Base-by-base conservation (phyloP, 805 yeast species). In the Ascoidea rubescens region DNA sequence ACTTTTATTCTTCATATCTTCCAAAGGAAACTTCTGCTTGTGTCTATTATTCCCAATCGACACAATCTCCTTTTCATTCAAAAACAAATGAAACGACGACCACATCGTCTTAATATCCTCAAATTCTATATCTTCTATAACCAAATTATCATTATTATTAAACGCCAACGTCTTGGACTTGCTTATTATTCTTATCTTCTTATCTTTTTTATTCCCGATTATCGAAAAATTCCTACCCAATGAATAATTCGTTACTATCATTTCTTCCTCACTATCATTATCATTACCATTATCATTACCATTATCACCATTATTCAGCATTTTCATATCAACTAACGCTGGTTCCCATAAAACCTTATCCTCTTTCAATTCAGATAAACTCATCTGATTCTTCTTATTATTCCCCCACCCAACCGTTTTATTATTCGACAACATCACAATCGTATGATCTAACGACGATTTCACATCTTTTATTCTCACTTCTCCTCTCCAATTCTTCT, bases 1-100 rank as follows among this genome's bases (percentile, higher is more conserved):
- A 8, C 52, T 21, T 1, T 51, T 48, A 33, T 48, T 42, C 2
- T 52, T 14, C 1, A n/a, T 4, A 2, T 37, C 48, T 14, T 49
- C 46, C 17, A 51, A 54, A 5, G 68, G 64, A 8, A 70, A 71
- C 14, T 73, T 55, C 64, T 91, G 98, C 3, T 83, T 83, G 60
- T 86, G 93, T 14, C 82, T 74, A 61, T 84, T 79, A 65, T 87
- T 88, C 0, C 98, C 98, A 52, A 70, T 56, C 0, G 93, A 80
- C 5, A 55, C 28, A 1, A 80, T 57, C 1, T 46, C 33, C 3
- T 46, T 32, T 14, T n/a, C 51, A 17, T 54, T 56, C 44, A 71
- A 45, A 21, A 21, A 21, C 1, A 79, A 54, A 64, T 87, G 96
- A 0, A 84, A 54, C 0, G 95, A 82, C 0, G 91, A 75, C 96